Percentiles rank a stretch among this genome's conserved stretches.
These are phyloP conservation scores for Lachnellula cervina DNA, from an alignment of 2,329 filamentous ascomycete species.

Conservation along the genomic window DNA sequence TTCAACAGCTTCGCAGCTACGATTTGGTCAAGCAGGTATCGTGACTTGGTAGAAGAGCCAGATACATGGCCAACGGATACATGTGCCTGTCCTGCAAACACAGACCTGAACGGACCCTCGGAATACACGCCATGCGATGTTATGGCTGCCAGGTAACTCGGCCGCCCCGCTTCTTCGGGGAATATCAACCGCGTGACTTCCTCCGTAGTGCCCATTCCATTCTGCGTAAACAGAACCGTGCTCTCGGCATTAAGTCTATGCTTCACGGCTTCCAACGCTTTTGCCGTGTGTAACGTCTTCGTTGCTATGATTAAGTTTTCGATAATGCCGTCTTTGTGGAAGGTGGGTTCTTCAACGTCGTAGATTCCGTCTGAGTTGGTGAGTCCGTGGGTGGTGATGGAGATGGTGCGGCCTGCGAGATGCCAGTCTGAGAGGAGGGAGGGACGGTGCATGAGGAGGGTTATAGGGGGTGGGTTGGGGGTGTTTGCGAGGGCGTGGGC, in stretches of 20 bases:
- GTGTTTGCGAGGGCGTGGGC: constrained; percentile 61
- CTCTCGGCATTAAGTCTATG: constrained; percentile 58
- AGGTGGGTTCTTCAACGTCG: constrained; percentile 13
- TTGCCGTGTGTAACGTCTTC: constrained; percentile 66
- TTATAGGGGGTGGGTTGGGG: constrained; percentile 62
- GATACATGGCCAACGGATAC: constrained; percentile 44
- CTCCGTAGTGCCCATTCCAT: constrained; percentile 73
- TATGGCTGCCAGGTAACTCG: constrained; percentile 68
- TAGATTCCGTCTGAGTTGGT: constrained; percentile 20
- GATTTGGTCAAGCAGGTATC: constrained; percentile 38
- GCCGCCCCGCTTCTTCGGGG: constrained; percentile 51
- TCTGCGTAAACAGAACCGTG: constrained; percentile 81
- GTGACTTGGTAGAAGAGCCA: constrained; percentile 19
- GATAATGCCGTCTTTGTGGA: constrained; percentile 39
- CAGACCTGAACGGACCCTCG: constrained; percentile 44
- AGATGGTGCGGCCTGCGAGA: constrained; percentile 12
- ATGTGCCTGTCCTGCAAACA: constrained; percentile 47
- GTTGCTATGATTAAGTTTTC: constrained; percentile 72
- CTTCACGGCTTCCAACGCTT: constrained; percentile 53
- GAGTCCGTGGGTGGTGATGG: constrained; percentile 19
- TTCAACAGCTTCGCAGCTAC: constrained; percentile 40
- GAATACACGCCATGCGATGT: constrained; percentile 54
- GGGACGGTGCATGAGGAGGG: constrained; percentile 68
- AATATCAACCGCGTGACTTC: constrained; percentile 55
- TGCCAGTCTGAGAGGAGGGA: constrained; percentile 46